Conservation (phyloP, 148 eudicot species). For the Amaranthus cruentus region DNA sequence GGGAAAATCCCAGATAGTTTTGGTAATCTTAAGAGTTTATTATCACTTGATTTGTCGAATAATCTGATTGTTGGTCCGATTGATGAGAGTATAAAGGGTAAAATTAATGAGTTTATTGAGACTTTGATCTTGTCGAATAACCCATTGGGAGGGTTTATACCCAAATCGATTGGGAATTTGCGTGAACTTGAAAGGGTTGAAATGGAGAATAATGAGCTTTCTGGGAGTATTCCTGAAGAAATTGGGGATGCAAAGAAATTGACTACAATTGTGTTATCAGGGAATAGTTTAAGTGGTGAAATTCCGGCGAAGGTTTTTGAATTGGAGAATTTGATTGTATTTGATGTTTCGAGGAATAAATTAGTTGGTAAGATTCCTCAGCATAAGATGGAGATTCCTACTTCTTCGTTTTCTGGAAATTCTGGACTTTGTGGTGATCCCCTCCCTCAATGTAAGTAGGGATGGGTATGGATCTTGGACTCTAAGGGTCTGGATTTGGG, state of each 20-base stretch:
- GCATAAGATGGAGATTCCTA: slow-evolving; percentile 28
- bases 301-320: slow-evolving; percentile 52
- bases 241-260: slow-evolving; percentile 39
- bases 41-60: slow-evolving; percentile 48
- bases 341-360: no score
- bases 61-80: slow-evolving; percentile 52
- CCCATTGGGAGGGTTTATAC: slow-evolving; percentile 53
- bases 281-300: slow-evolving; percentile 41
- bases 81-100: slow-evolving; percentile 32
- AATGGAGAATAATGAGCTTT: slow-evolving; percentile 33
- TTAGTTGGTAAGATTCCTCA: no score
- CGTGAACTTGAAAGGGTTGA: slow-evolving; percentile 30
- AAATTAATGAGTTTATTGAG: slow-evolving; percentile 30
- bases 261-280: slow-evolving; percentile 37
- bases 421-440: slow-evolving; percentile 66
- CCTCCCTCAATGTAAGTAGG: slow-evolving; percentile 51
- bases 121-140: slow-evolving; percentile 50
- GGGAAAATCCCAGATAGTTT: slow-evolving; percentile 33
- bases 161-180: slow-evolving; percentile 51
- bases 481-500: no score
- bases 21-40: no score
- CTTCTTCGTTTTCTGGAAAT: slow-evolving; percentile 45
- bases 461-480: background rate
- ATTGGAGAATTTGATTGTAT: slow-evolving; percentile 4
- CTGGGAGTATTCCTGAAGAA: slow-evolving; percentile 49